phyloP scores from a whole-genome alignment of 1,139 yeast species.

The Candida sp. region DNA sequence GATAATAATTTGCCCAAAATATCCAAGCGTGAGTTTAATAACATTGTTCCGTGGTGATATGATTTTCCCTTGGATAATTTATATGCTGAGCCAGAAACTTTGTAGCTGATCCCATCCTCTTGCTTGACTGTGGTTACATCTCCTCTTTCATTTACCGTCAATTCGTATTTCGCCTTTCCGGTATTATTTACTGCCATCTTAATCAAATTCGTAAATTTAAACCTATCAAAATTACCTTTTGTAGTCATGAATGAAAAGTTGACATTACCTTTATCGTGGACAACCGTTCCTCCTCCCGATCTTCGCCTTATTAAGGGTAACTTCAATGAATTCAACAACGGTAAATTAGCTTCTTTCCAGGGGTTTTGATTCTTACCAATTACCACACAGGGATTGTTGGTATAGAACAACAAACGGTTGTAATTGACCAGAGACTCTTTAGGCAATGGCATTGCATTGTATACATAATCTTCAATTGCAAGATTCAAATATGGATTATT shows the following conservation, averaged over 20 bases:
- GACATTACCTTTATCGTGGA: constrained; percentile 89
- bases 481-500: constrained; percentile 71
- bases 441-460: constrained; percentile 57
- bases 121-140: constrained; percentile 57
- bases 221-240: constrained; percentile 63
- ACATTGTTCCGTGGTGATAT: constrained; percentile 97
- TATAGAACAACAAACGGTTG: constrained; percentile 66
- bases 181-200: constrained; percentile 45
- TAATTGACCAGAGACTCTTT: constrained; percentile 16
- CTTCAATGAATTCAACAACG: constrained; percentile 46
- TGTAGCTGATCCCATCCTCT: constrained; percentile 32
- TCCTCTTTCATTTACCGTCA: constrained; percentile 63
- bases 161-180: constrained; percentile 17
- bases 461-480: constrained; percentile 80
- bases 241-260: constrained; percentile 83
- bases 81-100: constrained; percentile 89
- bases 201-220: constrained; percentile 54
- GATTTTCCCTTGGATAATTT: constrained; percentile 81
- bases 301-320: constrained; percentile 76
- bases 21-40: constrained; percentile 62
- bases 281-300: constrained; percentile 98
- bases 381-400: constrained; percentile 82
- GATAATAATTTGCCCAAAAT: constrained; percentile 56
- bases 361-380: constrained; percentile 97
- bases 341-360: constrained; percentile 79